Evolutionary conservation across 2,329 filamentous ascomycete genomes (phyloP).

Genomic region (Epichloe sp.): DNA sequence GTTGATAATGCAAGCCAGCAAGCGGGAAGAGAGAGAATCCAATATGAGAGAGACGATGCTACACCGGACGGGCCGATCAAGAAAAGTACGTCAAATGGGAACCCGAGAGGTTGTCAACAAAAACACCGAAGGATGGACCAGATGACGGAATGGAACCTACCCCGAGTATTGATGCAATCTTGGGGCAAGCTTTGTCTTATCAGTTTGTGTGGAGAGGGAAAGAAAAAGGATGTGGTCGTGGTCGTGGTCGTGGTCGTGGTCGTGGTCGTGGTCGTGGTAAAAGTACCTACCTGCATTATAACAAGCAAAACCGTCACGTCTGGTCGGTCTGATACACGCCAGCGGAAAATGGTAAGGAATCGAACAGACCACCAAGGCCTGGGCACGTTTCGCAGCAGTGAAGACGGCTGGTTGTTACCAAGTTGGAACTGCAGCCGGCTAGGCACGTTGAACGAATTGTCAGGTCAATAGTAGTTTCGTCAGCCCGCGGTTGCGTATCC

Average conservation of each 20-base stretch:
- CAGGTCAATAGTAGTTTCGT: background rate
- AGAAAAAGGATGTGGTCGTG: no score
- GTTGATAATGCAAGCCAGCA: background rate
- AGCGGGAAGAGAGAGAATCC: no score
- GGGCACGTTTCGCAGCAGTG: no score
- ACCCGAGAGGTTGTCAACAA: background rate
- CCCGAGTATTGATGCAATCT: background rate
- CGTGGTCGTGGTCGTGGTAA: no score
- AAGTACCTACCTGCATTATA: no score
- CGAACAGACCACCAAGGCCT: no score
- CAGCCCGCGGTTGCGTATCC: background rate
- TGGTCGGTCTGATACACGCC: no score
- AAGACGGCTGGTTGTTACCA: background rate
- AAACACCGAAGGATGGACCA: background rate
- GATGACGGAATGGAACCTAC: background rate
- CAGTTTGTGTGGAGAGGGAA: background rate
- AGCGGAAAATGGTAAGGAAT: no score
- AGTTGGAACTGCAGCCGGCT: background rate
- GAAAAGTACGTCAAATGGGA: background rate
- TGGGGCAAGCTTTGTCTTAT: background rate
- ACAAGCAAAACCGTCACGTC: no score
- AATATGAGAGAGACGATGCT: no score
- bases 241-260: no score
- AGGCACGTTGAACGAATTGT: background rate
- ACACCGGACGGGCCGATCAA: no score